These are phyloP conservation scores for Fusarium acutatum DNA, from an alignment of 2,329 filamentous ascomycete genomes.

Conservation along the genomic window DNA sequence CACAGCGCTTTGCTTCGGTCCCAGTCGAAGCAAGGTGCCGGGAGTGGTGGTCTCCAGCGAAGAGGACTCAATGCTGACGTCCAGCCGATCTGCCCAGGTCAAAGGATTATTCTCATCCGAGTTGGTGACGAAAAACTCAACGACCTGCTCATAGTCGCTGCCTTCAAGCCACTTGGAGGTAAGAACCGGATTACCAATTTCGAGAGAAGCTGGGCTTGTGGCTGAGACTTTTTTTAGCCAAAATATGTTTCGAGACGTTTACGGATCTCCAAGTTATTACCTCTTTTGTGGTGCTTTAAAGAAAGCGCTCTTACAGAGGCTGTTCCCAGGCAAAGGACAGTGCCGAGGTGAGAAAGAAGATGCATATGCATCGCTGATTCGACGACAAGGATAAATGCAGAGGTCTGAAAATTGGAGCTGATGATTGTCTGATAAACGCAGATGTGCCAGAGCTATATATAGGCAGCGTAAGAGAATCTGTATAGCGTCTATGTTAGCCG, in stretches of 20 bases:
- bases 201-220: neutral
- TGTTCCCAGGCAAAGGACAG: neutral
- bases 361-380: neutral
- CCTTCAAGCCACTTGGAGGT: neutral
- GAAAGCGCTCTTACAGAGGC: neutral
- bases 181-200: neutral
- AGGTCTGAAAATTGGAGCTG: neutral
- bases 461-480: accelerated
- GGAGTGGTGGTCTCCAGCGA: neutral
- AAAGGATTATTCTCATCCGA: neutral
- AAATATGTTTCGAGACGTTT: accelerated
- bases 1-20: neutral
- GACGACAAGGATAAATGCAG: accelerated
- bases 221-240: neutral
- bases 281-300: neutral
- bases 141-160: neutral
- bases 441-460: neutral
- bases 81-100: accelerated
- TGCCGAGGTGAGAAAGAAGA: neutral
- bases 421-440: neutral
- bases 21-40: neutral
- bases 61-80: neutral
- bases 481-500: no score
- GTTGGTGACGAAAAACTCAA: neutral
- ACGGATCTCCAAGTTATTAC: accelerated